Base-by-base conservation (phyloP, 495 filamentous ascomycete species). In the Peziza echinospora region DNA sequence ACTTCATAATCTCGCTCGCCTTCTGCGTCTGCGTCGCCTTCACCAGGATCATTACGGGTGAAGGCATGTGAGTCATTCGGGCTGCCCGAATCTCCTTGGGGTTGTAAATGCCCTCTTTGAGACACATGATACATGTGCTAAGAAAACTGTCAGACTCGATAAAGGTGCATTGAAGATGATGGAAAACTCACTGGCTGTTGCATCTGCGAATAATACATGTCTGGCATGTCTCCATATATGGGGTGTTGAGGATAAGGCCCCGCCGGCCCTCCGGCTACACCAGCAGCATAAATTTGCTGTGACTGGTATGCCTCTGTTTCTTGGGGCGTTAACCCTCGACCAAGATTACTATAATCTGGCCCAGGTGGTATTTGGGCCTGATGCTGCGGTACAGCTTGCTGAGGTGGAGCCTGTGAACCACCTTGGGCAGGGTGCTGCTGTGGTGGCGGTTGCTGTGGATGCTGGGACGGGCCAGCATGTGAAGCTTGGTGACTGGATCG, bases 161-260 rank as follows among this genome's bases (percentile, higher is more conserved):
- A 37, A 13, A 37, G 13, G 13, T 17, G 13, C 30, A 34, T 16
- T 34, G 28, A 34, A 34, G 28, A 9, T 37, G 2, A n/a, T n/a
- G n/a, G n/a, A n/a, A n/a, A n/a, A 37, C 30, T 37, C 19, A 87
- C 84, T 72, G 86, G 84, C 64, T 91, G 84, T 51, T 80, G 80
- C 69, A 93, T 79, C 50, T 75, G 68, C 26, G 78, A 71, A 62
- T 83, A 89, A 64, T 94, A 94, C 71, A 94, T 92, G 45, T 68
- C 71, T 51, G 85, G 82, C 58, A 87, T 73, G 40, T 77, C 73
- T 45, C 70, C 60, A 57, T 83, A 93, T 73, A 93, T 89, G 13
- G 30, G 30, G 39, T 74, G 69, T 54, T 76, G 77, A 30, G 76
- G 73, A 46, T 85, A 59, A 23, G 49, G 51, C 24, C 49, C 52